Percentiles rank a stretch among this genome's conserved stretches.
Evolutionary conservation across 176 grass and related monocot genomes (phyloP).

Genomic region (Avena insularis): DNA sequence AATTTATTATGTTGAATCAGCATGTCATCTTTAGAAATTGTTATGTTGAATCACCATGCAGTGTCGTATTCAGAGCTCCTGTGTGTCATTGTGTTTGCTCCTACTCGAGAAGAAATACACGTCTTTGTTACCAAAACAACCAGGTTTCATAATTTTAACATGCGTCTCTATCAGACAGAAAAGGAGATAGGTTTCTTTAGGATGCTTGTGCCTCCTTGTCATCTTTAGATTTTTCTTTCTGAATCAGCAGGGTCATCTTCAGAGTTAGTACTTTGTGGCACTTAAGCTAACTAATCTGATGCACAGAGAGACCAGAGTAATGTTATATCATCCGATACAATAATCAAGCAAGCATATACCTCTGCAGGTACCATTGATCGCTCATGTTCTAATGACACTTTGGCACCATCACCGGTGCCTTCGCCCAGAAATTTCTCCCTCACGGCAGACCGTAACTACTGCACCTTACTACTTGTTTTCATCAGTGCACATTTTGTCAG

Average conservation of each 20-base stretch:
- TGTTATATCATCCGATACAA: neutral
- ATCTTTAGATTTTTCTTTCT: constrained; percentile 27
- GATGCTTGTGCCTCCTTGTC: neutral
- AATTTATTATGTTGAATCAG: neutral
- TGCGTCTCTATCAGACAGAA: constrained; percentile 15
- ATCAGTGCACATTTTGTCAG: neutral
- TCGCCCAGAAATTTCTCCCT: constrained; percentile 59
- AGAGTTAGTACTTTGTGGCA: neutral
- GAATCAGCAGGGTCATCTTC: constrained; percentile 29
- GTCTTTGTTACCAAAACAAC: neutral
- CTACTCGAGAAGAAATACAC: neutral
- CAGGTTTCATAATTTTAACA: neutral
- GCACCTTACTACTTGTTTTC: neutral
- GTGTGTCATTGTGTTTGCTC: neutral
- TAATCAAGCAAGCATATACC: neutral
- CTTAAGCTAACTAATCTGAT: neutral
- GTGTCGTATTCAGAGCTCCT: constrained; percentile 34
- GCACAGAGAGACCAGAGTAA: neutral
- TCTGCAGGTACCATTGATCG: constrained; percentile 75
- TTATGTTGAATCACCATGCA: neutral
- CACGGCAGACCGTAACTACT: constrained; percentile 58
- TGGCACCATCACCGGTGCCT: constrained; percentile 33
- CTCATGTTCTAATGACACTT: constrained; percentile 54
- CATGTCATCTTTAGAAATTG: constrained; percentile 27
- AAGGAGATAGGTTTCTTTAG: constrained; percentile 22